Percentiles rank a stretch among this genome's conserved stretches.
These are phyloP conservation scores for Apiospora aurea DNA, from an alignment of 2,329 filamentous ascomycete genomes.

Conservation along the genomic window DNA sequence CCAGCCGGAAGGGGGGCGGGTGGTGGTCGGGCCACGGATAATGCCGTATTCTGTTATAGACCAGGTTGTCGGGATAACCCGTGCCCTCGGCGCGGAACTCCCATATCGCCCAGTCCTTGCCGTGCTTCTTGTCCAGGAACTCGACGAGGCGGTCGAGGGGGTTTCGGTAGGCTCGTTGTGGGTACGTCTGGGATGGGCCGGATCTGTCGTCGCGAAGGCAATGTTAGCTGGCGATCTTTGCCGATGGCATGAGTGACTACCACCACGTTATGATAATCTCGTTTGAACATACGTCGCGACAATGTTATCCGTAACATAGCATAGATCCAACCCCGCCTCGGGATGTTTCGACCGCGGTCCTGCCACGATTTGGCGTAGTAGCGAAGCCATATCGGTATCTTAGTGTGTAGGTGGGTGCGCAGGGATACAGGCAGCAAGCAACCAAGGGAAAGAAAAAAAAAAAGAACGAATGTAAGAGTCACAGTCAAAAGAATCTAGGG, in stretches of 20 bases:
- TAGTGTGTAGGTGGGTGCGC: not conserved
- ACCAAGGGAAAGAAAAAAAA: not conserved
- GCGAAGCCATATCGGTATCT: slow-evolving; percentile 65
- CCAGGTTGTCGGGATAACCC: slow-evolving; percentile 89
- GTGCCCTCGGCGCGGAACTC: slow-evolving; percentile 97
- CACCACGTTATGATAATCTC: not conserved
- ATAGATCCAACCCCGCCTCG: slow-evolving; percentile 90
- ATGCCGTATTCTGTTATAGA: slow-evolving; percentile 85
- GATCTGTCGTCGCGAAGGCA: slow-evolving; percentile 65
- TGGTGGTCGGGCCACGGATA: slow-evolving; percentile 98
- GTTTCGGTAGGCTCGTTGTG: slow-evolving; percentile 91
- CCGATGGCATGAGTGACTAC: not conserved
- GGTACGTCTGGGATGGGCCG: slow-evolving; percentile 87
- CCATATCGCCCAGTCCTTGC: slow-evolving; percentile 90
- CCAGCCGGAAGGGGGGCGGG: slow-evolving; percentile 87
- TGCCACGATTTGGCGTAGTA: slow-evolving; percentile 91
- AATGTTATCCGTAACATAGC: slow-evolving; percentile 89
- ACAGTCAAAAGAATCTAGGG: not conserved
- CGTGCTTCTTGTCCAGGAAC: slow-evolving; percentile 88
- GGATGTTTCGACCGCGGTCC: slow-evolving; percentile 83
- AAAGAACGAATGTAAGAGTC: not conserved
- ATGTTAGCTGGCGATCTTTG: not conserved
- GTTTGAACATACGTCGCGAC: slow-evolving; percentile 61
- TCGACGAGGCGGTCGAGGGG: slow-evolving; percentile 85
- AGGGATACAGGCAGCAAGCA: not conserved